A percentile compares a stretch with the other conserved stretches of the same genome.
phyloP scores from a whole-genome alignment of 1,139 yeast genomes.

The Suhomyces coccinellae region DNA sequence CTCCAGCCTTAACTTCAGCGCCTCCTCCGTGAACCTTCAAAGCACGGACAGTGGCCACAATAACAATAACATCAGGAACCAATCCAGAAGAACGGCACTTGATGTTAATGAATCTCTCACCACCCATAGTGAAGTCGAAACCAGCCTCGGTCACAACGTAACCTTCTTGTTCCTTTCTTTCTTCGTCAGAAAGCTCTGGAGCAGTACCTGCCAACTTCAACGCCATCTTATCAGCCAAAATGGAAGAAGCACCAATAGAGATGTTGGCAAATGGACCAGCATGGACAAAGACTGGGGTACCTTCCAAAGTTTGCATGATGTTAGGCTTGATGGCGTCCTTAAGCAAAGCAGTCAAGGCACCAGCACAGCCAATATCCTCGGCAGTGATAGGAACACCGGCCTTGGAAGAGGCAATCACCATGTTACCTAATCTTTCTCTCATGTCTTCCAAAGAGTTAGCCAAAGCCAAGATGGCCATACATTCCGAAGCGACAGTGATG shows the following conservation, averaged over 20 bases:
- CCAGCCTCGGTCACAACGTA: constrained; percentile 98
- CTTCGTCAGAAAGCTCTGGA: constrained; percentile 44
- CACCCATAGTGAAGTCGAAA: constrained; percentile 99
- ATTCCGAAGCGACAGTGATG: constrained; percentile 78
- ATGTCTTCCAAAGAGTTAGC: constrained; percentile 66
- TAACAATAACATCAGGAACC: constrained; percentile 87
- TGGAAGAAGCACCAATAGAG: constrained; percentile 82
- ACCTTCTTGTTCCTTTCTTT: constrained; percentile 67
- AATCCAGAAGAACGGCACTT: constrained; percentile 94
- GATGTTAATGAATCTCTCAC: constrained; percentile 95
- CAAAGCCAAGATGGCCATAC: constrained; percentile 79
- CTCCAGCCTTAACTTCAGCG: constrained; percentile 96
- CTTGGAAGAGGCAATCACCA: constrained; percentile 63
- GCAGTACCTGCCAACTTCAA: constrained; percentile 76
- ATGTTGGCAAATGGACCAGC: constrained; percentile 89
- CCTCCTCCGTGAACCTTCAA: constrained; percentile 98
- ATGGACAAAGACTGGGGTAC: constrained; percentile 81
- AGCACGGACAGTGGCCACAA: constrained; percentile 97
- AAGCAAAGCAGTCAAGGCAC: constrained; percentile 75
- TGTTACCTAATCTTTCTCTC: constrained; percentile 67
- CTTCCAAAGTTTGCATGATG: constrained; percentile 82
- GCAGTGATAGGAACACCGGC: constrained; percentile 70
- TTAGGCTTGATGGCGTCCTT: constrained; percentile 85
- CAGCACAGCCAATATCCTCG: constrained; percentile 79
- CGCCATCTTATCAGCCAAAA: constrained; percentile 74